A percentile compares a stretch with the other conserved stretches of the same genome.
phyloP scores from a whole-genome alignment of 2,329 filamentous ascomycete genomes.

The Aspergillus arachidicola region DNA sequence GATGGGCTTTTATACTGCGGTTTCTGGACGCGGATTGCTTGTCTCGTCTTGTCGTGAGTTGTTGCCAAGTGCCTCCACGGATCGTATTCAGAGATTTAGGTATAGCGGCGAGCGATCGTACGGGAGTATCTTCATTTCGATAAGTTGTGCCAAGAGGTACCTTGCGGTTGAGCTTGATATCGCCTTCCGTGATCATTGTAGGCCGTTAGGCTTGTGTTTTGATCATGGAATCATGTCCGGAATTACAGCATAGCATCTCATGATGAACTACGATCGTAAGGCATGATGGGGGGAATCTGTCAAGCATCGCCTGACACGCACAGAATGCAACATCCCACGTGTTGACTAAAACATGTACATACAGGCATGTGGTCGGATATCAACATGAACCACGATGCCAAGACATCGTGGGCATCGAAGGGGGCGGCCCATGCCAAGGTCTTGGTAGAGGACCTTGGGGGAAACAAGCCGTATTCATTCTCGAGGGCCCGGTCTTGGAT shows the following conservation, averaged over 20 bases:
- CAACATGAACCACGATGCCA: conserved; percentile 3
- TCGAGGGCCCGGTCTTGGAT: neutral
- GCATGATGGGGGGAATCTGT: no score
- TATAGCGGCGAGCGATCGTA: neutral
- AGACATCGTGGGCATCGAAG: neutral
- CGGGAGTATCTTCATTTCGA: neutral
- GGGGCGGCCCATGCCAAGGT: conserved; percentile 4
- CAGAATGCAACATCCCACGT: neutral
- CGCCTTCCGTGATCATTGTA: no score
- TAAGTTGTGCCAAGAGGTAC: neutral
- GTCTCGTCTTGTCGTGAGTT: neutral
- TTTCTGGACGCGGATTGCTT: neutral
- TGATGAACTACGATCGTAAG: neutral
- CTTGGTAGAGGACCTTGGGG: conserved; percentile 24
- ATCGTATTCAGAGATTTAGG: neutral
- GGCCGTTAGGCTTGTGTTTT: neutral
- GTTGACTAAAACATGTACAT: neutral
- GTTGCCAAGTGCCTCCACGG: neutral
- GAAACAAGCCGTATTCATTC: conserved; percentile 7
- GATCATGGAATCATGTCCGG: neutral
- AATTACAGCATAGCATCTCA: neutral
- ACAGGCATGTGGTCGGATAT: neutral
- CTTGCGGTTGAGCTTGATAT: neutral
- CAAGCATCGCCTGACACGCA: neutral
- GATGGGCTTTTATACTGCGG: neutral